These are phyloP conservation scores for Paspalum vaginatum DNA, from an alignment of 176 grass and related monocot genomes.

Conservation along the genomic window DNA sequence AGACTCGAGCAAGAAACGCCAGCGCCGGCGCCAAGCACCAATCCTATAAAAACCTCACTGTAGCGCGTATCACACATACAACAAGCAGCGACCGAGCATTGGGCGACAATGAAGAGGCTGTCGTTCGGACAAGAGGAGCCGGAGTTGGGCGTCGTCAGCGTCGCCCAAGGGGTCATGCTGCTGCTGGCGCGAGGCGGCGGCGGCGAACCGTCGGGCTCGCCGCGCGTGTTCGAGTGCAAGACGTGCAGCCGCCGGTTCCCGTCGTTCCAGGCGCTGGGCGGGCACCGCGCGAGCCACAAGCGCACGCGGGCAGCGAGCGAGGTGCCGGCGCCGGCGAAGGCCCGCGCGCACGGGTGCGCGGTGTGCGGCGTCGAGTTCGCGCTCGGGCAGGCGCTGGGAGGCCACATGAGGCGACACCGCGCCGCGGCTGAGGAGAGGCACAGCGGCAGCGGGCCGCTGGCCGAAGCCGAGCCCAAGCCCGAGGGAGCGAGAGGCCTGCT, in stretches of 20 bases:
- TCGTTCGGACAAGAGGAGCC: constrained; percentile 27
- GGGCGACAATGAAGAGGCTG: constrained; percentile 36
- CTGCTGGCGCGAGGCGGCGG: constrained; percentile 31
- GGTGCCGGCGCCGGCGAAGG: constrained; percentile 32
- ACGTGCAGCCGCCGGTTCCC: constrained; percentile 61
- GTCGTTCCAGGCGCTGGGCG: constrained; percentile 74
- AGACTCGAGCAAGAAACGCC: background rate
- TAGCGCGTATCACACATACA: background rate
- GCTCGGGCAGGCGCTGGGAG: constrained; percentile 65
- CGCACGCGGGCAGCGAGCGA: constrained; percentile 23
- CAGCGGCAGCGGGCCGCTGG: background rate
- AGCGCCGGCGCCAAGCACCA: too few relatives aligned
- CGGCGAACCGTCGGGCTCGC: constrained; percentile 5
- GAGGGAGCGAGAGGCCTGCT: constrained; percentile 3
- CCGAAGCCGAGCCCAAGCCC: background rate
- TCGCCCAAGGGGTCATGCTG: constrained; percentile 45
- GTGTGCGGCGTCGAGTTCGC: constrained; percentile 67
- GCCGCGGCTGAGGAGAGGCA: background rate
- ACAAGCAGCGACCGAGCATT: background rate
- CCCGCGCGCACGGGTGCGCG: constrained; percentile 48
- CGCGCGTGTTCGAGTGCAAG: constrained; percentile 64
- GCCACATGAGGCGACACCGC: constrained; percentile 75
- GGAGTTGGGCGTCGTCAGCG: constrained; percentile 35
- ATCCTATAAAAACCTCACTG: background rate
- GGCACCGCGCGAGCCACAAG: constrained; percentile 66